Evolutionary conservation across 441 rosid genomes (phyloP).

Genomic region (Geranium incanum): DNA sequence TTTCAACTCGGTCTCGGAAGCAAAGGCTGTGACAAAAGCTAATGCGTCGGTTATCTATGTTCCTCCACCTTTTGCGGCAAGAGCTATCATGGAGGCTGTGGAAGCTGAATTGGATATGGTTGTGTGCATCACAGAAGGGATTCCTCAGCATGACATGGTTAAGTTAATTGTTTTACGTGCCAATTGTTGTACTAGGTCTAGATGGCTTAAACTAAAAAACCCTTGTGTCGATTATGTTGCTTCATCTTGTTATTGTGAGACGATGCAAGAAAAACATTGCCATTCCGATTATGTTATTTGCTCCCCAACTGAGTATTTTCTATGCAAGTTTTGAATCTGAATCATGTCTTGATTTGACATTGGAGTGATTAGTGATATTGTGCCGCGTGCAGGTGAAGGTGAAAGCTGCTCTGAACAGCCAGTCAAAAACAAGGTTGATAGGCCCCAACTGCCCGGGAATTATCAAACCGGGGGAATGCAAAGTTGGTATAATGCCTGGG

Average conservation of each 20-base stretch:
- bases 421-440: slow-evolving; percentile 74
- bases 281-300: too few species aligned
- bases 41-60: slow-evolving; percentile 92
- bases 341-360: neutral
- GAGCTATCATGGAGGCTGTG: slow-evolving; percentile 89
- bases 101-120: slow-evolving; percentile 87
- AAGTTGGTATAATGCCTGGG: slow-evolving; percentile 93
- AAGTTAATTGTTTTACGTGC: neutral
- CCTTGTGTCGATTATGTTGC: neutral
- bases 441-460: slow-evolving; percentile 96
- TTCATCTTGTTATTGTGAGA: neutral
- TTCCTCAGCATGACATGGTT: slow-evolving; percentile 98
- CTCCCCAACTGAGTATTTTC: too few species aligned
- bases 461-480: slow-evolving; percentile 91
- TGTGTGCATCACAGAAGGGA: slow-evolving; percentile 94
- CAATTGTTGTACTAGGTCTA: neutral
- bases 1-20: slow-evolving; percentile 90
- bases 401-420: slow-evolving; percentile 77
- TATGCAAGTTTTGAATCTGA: neutral
- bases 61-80: slow-evolving; percentile 93
- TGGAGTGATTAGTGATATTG: neutral
- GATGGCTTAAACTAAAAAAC: neutral
- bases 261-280: too few species aligned
- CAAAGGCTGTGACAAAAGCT: slow-evolving; percentile 84
- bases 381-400: slow-evolving; percentile 57